Base-by-base conservation (phyloP, 345 rosid genomes). In the Bretschneidera sinensis region DNA sequence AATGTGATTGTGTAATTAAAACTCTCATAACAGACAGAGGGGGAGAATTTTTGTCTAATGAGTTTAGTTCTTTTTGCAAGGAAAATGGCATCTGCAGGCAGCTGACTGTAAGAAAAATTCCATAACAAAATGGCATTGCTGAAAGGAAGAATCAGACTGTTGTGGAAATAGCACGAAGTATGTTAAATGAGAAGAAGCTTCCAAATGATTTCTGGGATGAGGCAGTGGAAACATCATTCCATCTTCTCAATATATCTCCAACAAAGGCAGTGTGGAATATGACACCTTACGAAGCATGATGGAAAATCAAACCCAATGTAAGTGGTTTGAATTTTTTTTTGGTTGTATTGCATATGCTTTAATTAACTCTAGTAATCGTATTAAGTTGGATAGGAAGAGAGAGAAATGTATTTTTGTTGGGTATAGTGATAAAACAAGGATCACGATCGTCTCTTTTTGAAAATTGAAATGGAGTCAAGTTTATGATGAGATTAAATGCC, bases 101-200 rank as follows among this genome's bases (percentile, higher is more conserved):
- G 1, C 21, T 56, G 43, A 56, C 49, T 0, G 33, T 55, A 8
- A 47, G 33, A 0, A 24, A 65, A 1, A 55, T 48, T 0, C 50
- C 55, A 2, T 28, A 48, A 31, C 62, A 48, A 6, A 65, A 56
- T 4, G 49, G 45, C 10, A 21, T 65, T 0, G 62, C 59, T 0
- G 55, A 56, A 1, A 47, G 56, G 9, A 28, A 51, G 19, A 65
- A 57, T 14, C 20, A 14, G 0, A 65, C 62, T 0, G 18, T 56
- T 17, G 58, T 65, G 49, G 69, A 55, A 11, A 64, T 55, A 43
- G 57, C 61, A 0, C 20, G 60, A 14, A 63, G 52, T 1, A 0
- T 43, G 9, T 22, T 54, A 1, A 53, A 63, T 0, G 54, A 1
- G 0, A 63, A 39, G 25, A 43, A 18, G 4, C 0, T 64, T 19